These are phyloP conservation scores for Curvularia verruculosa DNA, from an alignment of 2,329 filamentous ascomycete genomes.

Conservation along the genomic window DNA sequence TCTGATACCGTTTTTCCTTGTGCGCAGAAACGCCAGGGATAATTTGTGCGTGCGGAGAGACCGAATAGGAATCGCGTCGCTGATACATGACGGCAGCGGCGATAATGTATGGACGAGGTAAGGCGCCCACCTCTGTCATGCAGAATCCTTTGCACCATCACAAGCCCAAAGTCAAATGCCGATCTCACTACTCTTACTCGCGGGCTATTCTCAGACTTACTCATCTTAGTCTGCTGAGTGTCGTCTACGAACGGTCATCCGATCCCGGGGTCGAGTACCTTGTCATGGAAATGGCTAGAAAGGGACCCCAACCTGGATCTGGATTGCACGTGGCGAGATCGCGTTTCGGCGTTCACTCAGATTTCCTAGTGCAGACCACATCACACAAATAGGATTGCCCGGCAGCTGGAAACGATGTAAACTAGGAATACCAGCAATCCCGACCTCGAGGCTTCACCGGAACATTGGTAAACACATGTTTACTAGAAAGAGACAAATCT, in stretches of 20 bases:
- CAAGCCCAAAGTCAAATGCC: conserved; percentile 5
- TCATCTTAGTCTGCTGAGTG: conserved; percentile 1
- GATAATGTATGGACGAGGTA: conserved; percentile 8
- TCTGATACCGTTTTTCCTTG: conserved; percentile 2
- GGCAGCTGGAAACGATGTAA: conserved; percentile 1
- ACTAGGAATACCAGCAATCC: background rate
- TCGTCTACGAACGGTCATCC: background rate
- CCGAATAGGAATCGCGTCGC: background rate
- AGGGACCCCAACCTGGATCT: background rate
- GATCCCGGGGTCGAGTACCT: background rate
- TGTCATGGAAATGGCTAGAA: background rate
- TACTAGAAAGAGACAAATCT: background rate
- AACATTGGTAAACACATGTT: background rate
- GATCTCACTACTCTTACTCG: conserved; percentile 5
- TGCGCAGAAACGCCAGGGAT: conserved; percentile 3
- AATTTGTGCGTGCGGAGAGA: background rate
- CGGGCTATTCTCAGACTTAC: background rate
- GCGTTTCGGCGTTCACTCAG: conserved; percentile 1
- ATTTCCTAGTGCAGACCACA: background rate
- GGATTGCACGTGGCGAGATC: background rate
- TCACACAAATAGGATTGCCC: background rate
- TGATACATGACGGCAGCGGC: conserved; percentile 11
- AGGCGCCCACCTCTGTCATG: conserved; percentile 6
- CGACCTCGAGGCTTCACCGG: conserved; percentile 8
- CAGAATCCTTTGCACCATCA: conserved; percentile 11